These are phyloP conservation scores for Nitzschia sp. DNA, from an alignment of 108 stramenopile species.

Conservation along the genomic window DNA sequence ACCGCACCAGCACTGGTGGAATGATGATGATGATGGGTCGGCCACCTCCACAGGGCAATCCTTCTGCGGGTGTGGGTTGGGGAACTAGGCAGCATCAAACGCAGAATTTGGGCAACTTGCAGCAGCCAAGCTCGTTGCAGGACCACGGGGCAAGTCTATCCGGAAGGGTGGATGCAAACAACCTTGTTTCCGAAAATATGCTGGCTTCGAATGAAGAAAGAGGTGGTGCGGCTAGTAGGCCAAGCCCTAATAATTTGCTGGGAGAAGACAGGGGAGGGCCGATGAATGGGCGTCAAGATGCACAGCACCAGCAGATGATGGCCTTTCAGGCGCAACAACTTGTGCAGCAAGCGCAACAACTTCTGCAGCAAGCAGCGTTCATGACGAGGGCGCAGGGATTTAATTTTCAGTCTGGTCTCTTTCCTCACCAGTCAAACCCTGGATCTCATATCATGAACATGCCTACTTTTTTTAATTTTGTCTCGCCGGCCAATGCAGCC, in stretches of 20 bases:
- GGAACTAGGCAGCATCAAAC: background rate
- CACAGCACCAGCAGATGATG: background rate
- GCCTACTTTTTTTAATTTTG: background rate
- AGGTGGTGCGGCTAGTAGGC: background rate
- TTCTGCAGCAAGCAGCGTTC: too few species aligned
- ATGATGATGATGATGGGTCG: slow-evolving; percentile 4
- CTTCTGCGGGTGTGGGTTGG: background rate
- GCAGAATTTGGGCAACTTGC: too few species aligned
- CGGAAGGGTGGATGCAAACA: too few species aligned
- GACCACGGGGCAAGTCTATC: too few species aligned
- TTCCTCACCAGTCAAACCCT: background rate
- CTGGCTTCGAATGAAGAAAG: background rate
- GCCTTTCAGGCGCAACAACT: background rate
- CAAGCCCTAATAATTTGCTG: too few species aligned
- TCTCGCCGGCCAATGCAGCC: background rate
- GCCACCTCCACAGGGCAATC: background rate
- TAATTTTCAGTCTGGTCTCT: background rate
- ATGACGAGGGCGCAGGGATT: background rate
- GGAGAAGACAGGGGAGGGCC: background rate
- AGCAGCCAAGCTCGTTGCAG: too few species aligned
- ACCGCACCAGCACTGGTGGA: too few species aligned
- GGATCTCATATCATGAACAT: background rate
- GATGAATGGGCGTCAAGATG: background rate
- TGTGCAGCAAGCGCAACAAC: slow-evolving; percentile 2
- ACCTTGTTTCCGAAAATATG: too few species aligned